Conservation (phyloP, 1,284 basidiomycete genomes). For the Apiotrichum gracile region DNA sequence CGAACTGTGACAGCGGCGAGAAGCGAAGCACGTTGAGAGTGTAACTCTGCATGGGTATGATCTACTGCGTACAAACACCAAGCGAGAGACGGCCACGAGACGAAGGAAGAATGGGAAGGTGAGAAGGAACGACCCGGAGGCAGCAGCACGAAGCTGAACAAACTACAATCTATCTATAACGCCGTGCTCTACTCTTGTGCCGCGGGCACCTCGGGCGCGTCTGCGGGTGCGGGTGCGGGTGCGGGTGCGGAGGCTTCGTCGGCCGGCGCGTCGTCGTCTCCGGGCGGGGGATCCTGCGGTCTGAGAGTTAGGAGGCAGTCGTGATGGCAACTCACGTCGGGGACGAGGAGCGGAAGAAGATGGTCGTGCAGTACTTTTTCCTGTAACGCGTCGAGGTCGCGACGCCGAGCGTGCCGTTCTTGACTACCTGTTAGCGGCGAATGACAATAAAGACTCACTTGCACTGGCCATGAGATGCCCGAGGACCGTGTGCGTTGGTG, state of each 20-base stretch:
- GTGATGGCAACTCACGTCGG: neutral
- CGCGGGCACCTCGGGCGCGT: no score
- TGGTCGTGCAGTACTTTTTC: conserved; percentile 74
- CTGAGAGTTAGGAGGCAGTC: neutral
- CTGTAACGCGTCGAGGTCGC: conserved; percentile 89
- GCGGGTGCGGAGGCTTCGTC: no score
- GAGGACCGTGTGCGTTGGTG: conserved; percentile 89
- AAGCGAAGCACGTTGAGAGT: no score
- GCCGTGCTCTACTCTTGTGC: no score
- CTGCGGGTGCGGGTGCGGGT: no score
- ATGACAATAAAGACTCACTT: neutral
- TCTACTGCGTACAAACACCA: neutral
- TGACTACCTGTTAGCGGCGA: conserved; percentile 64
- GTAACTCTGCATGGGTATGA: neutral
- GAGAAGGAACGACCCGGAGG: neutral
- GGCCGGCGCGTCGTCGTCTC: neutral
- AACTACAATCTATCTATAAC: no score
- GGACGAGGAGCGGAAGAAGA: conserved; percentile 51
- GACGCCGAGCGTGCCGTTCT: conserved; percentile 88
- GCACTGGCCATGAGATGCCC: conserved; percentile 81
- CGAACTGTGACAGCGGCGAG: no score
- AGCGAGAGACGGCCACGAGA: neutral
- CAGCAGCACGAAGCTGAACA: no score
- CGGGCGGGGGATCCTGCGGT: neutral
- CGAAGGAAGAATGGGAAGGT: neutral